Base-by-base conservation (phyloP, 352 stramenopile species). In the Phytophthora idaei region DNA sequence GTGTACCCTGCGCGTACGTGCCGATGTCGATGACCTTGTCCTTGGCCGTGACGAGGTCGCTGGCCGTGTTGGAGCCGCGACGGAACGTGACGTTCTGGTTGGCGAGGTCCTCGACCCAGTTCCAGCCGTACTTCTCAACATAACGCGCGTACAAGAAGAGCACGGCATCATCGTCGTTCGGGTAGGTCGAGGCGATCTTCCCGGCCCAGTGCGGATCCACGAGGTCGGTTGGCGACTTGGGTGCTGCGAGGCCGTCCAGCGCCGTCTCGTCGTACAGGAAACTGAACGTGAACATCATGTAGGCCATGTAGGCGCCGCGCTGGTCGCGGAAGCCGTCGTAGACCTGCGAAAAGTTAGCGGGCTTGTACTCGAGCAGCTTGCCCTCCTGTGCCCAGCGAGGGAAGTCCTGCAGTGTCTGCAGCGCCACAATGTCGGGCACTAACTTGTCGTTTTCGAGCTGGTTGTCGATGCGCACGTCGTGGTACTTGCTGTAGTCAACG, bases 381-480 rank as follows among this genome's bases (percentile, higher is more conserved):
- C 59, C 74, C 42, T 82, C 64, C 17, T 73, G 63, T 6, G 59
- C 57, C 77, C 73, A 88, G 14, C 79, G 74, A 54, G 74, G 67
- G 64, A 76, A 88, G 71, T 88, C 67, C 60, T 88, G 74, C 31
- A 88, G 68, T 42, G 79, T 88, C 67, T 84, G 79, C 14, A 88
- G 61, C 39, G 74, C 69, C 14, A 77, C 57, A 39, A 84, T 63
- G 60, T 83, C 76, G 0, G 73, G 69, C 37, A 85, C 78, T 37
- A 86, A 63, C 37, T 54, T 62, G 60, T 78, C 58, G 36, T 64
- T 80, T 59, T 84, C 77, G 46, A 88, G 65, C 42, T 85, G 69
- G 58, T 92, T 84, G 74, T 93, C 78, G 27, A 86, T 76, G 17
- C 82, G 85, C 37, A 78, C 85, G 54, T 85, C 54, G 59, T 87